Conservation (phyloP, 768 basidiomycete genomes). For the Suillus brevipes region DNA sequence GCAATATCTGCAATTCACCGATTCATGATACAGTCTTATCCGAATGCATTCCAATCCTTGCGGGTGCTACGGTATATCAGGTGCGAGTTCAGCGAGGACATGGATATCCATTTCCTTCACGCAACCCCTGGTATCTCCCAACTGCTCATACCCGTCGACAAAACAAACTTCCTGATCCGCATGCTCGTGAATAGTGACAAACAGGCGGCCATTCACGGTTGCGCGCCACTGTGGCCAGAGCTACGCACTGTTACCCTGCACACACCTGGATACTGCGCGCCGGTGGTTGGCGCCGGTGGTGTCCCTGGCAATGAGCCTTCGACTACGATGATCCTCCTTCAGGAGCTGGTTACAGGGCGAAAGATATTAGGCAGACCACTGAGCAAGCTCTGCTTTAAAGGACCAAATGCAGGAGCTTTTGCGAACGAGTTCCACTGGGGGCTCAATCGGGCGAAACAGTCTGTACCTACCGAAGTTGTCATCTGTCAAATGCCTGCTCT, state of each 20-base stretch:
- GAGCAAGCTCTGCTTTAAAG: constrained; percentile 27
- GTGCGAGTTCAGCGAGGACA: constrained; percentile 32
- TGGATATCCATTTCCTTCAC: constrained; percentile 33
- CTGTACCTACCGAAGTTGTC: constrained; percentile 22
- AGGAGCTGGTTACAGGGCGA: constrained; percentile 26
- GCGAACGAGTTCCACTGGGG: constrained; percentile 32
- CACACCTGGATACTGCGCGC: constrained; percentile 30
- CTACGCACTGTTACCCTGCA: constrained; percentile 29
- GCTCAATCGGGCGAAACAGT: constrained; percentile 26
- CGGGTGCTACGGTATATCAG: constrained; percentile 27
- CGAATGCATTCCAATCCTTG: constrained; percentile 31
- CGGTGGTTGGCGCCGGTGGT: constrained; percentile 16
- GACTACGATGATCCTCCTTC: constrained; percentile 29
- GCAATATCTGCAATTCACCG: constrained; percentile 30
- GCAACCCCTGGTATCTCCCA: constrained; percentile 33
- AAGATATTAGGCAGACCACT: constrained; percentile 25
- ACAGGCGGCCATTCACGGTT: constrained; percentile 29
- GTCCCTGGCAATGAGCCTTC: constrained; percentile 33
- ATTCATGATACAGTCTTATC: constrained; percentile 27
- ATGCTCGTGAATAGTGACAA: constrained; percentile 36
- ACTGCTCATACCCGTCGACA: constrained; percentile 32
- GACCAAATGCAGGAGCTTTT: constrained; percentile 30
- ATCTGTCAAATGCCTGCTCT: constrained; percentile 24
- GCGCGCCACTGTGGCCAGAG: constrained; percentile 30
- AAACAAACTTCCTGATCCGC: constrained; percentile 29